Evolutionary conservation across 208 protist genomes (phyloP), one percentile per base, ranked within the genome.

Genomic region (Strigomonas oncopelti): DNA sequence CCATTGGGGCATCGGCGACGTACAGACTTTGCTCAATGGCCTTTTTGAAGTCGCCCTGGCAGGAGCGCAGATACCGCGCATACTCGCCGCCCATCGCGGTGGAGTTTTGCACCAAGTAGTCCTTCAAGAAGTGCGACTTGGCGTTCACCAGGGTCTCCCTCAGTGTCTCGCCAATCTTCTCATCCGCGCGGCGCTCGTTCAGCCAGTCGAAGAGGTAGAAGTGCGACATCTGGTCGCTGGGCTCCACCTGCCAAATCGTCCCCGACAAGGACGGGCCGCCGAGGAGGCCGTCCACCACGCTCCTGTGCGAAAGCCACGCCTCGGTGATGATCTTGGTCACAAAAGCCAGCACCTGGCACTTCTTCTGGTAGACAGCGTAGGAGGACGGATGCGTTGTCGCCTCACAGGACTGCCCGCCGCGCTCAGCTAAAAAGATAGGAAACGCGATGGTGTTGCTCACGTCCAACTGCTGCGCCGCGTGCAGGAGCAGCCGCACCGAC

Each of bases 131-230:
- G 13, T 81, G 80, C 27, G 91, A 96, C 25, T 71, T 79, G 36
- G 77, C 68, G 13, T 74, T 67, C 7, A 88, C 71, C 24, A 96
- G 75, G 1, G 88, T 91, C 18, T 88, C 83, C 7, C 78, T 82
- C n/a, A 96, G 74, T 65, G 74, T 73, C 53, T 74, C 69, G 29
- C 72, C 65, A 14, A 89, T 81, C 16, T 61, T 69, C 5, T 56
- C 31, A 69, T 93, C 87, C 5, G 89, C 77, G 22, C 91, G 85
- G 0, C 85, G 87, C 13, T 80, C 72, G 45, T 72, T 80, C 53
- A 96, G 72, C 85, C 88, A 96, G 66, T 91, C 88, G 65, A 96
- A 91, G 36, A 96, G 74, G 56, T 85, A 88, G 67, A 80, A 90
- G 71, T 96, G 91, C 16, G 88, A 78, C 59, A 92, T 77, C 75